Percentiles rank a stretch among this genome's conserved stretches.
phyloP scores from a whole-genome alignment of 1,284 basidiomycete species.

The Melampsora americana region DNA sequence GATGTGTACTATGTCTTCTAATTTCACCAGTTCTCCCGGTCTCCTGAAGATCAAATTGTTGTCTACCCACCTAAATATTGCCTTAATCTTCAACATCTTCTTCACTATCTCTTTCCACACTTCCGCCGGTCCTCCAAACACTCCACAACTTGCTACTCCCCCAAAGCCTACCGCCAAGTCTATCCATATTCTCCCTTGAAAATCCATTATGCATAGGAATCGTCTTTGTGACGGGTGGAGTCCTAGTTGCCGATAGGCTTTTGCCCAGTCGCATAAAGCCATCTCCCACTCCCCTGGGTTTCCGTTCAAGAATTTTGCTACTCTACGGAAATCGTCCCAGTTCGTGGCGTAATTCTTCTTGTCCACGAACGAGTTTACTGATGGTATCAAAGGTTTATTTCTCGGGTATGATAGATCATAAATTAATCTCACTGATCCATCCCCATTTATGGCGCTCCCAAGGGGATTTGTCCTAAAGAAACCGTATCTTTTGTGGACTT shows the following conservation, averaged over 20 bases:
- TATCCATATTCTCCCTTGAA: not conserved
- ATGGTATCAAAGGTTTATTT: not conserved
- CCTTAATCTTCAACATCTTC: not conserved
- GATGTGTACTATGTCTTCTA: not conserved
- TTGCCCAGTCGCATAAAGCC: constrained; percentile 2
- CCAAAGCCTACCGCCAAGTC: not conserved
- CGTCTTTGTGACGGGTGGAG: not conserved
- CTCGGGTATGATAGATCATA: constrained; percentile 2
- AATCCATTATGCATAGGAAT: not conserved
- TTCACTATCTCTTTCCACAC: not conserved
- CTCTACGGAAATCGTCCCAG: constrained; percentile 4
- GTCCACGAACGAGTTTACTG: constrained; percentile 14
- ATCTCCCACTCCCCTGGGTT: too few species aligned
- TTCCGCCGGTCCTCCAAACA: not conserved
- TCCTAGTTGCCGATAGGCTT: not conserved
- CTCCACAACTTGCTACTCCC: not conserved
- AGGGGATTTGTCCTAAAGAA: not conserved
- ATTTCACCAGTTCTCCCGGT: not conserved
- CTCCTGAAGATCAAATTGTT: not conserved
- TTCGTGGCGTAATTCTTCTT: constrained; percentile 9
- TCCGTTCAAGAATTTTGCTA: constrained; percentile 17
- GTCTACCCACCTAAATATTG: constrained; percentile 3
- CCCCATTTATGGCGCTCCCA: not conserved
- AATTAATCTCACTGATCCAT: not conserved
- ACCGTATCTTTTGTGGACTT: not conserved